Conservation (phyloP, 768 basidiomycete genomes). For the Russula sp. region DNA sequence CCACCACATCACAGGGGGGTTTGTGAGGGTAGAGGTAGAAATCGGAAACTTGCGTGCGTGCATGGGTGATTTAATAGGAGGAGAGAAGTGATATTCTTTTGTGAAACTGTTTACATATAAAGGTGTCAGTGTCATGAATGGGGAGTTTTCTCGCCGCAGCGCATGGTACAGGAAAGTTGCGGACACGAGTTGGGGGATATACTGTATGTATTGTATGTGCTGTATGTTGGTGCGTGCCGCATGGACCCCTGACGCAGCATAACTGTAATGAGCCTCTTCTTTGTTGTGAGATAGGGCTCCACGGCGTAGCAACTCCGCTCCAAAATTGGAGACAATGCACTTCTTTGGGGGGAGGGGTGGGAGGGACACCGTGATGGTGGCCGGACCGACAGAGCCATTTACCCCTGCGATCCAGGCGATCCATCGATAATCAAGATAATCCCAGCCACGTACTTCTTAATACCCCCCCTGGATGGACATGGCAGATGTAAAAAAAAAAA, state of each 20-base stretch:
- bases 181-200: background rate
- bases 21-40: too few relatives aligned
- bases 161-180: background rate
- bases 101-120: background rate
- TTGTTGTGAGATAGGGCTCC: background rate
- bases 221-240: background rate
- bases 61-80: background rate
- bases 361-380: background rate
- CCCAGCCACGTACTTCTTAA: constrained; percentile 9
- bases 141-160: background rate
- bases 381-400: constrained; percentile 16
- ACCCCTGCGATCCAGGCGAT: background rate
- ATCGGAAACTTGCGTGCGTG: background rate
- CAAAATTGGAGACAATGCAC: background rate
- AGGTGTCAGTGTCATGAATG: background rate
- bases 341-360: background rate
- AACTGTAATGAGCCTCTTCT: background rate
- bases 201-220: too few relatives aligned
- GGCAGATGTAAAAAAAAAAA: background rate
- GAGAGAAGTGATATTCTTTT: background rate
- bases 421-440: constrained; percentile 28
- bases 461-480: background rate
- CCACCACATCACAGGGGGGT: too few relatives aligned
- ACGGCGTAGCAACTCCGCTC: background rate
- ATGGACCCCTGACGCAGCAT: constrained; percentile 3